Evolutionary conservation across 2,329 filamentous ascomycete species (phyloP), one percentile per base, ranked within the genome.

Genomic region (Venturiaceae sp.): DNA sequence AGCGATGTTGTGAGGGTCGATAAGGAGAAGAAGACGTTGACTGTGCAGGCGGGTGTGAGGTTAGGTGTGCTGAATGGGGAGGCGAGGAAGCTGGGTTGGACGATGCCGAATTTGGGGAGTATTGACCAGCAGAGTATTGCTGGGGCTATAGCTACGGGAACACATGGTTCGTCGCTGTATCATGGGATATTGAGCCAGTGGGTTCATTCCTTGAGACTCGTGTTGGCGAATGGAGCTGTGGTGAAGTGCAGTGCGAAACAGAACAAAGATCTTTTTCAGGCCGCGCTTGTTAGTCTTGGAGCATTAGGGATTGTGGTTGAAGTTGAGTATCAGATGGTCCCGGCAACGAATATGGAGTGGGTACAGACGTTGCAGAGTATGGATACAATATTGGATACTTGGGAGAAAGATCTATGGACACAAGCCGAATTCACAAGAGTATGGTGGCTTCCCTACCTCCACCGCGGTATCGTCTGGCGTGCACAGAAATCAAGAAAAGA

Each of bases 401-500:
- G 94, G 90, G 73, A 85, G 19, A 78, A 75, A 6, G 80, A 81
- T 34, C 78, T 97, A 14, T 97, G 94, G 92, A 89, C 83, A 1
- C 81, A 84, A 61, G 83, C 86, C 61, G 91, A 97, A 71, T 99
- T 92, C 68, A 90, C 95, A 28, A 83, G 94, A 30, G 90, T 96
- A 30, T 99, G 94, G 92, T 99, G 94, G 94, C 85, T 96, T 69
- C 94, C 94, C 0, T 96, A 97, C 74, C 90, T 88, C 68, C 83
- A 90, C 58, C 83, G 90, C 50, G 90, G 90, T 0, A 88, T 97
- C 53, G 82, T 95, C 50, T 99, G 94, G 94, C 83, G 83, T 41
- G 94, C 91, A n/a, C 81, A 90, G 53, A 87, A 88, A 69, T 90
- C 89, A 0, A 84, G 26, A 16, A 53, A 46, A 21, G 30, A 54